Evolutionary conservation across 2,329 filamentous ascomycete genomes (phyloP).

Genomic region (Scopulariopsis brevicaulis): DNA sequence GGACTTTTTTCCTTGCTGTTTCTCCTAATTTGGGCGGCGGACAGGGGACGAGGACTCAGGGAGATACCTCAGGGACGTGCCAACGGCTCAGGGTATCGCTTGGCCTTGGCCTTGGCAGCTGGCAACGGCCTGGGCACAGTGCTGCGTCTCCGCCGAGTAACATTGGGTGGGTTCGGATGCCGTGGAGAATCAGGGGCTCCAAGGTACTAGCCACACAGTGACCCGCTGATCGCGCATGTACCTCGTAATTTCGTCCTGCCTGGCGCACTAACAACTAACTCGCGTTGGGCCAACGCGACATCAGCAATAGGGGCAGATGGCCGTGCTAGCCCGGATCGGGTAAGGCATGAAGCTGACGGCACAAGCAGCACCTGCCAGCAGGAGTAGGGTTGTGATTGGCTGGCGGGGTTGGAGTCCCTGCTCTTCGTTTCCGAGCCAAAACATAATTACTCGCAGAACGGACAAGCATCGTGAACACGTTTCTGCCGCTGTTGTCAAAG

Average conservation of each 20-base stretch:
- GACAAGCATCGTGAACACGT: background rate
- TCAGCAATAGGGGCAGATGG: slow-evolving; percentile 3
- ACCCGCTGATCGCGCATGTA: background rate
- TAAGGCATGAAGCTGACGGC: background rate
- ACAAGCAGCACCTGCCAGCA: background rate
- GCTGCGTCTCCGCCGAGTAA: background rate
- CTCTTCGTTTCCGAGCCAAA: background rate
- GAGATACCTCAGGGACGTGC: background rate
- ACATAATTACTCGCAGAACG: background rate
- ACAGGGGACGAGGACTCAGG: background rate
- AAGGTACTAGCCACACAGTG: background rate
- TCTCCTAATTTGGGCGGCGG: slow-evolving; percentile 4
- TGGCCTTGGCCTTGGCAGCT: background rate
- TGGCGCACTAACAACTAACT: background rate
- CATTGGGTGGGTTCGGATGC: background rate
- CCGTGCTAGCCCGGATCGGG: background rate
- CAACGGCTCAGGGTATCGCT: background rate
- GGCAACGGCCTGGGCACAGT: background rate
- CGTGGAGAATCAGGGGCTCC: background rate
- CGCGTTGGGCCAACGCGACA: background rate
- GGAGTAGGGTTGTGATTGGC: background rate
- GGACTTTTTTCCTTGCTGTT: slow-evolving; percentile 4
- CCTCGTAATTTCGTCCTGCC: background rate
- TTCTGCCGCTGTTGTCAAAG: too few relatives aligned
- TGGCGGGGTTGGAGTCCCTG: background rate